Conservation (phyloP, 2,329 filamentous ascomycete species). For the Sclerotinia borealis region DNA sequence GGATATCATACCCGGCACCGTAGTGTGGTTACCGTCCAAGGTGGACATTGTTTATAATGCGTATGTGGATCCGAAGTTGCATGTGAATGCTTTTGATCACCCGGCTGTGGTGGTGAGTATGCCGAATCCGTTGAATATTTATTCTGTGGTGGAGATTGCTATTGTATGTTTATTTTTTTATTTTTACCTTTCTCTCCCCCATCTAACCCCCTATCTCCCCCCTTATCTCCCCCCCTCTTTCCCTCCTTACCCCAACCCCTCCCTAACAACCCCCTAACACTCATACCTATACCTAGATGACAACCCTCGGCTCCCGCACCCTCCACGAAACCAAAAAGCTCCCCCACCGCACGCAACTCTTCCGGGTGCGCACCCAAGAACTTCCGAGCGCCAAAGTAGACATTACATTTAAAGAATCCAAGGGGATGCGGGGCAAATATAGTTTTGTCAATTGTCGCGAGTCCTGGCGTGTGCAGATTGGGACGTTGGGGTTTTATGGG, state of each 20-base stretch:
- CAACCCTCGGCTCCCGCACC: background rate
- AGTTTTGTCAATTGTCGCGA: conserved; percentile 8
- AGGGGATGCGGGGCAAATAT: conserved; percentile 2
- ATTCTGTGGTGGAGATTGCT: background rate
- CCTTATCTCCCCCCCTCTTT: background rate
- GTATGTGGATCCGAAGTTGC: background rate
- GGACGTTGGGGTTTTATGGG: conserved; percentile 7
- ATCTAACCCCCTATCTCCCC: background rate
- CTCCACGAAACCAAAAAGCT: conserved; percentile 6
- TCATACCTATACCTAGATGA: no score
- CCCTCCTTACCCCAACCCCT: background rate
- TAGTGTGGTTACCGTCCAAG: conserved; percentile 5
- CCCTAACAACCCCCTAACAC: background rate
- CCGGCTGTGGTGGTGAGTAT: conserved; percentile 1
- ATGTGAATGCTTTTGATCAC: conserved; percentile 10
- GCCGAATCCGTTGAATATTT: background rate
- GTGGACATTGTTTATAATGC: background rate
- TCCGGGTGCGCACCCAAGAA: background rate
- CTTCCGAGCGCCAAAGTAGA: conserved; percentile 6
- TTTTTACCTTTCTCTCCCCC: no score
- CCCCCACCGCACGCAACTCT: background rate
- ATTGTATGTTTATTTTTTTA: background rate
- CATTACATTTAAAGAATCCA: background rate
- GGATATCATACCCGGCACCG: background rate
- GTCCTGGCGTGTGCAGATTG: background rate